Conservation (phyloP, 306 rosid species). For the Lathyrus sativus region DNA sequence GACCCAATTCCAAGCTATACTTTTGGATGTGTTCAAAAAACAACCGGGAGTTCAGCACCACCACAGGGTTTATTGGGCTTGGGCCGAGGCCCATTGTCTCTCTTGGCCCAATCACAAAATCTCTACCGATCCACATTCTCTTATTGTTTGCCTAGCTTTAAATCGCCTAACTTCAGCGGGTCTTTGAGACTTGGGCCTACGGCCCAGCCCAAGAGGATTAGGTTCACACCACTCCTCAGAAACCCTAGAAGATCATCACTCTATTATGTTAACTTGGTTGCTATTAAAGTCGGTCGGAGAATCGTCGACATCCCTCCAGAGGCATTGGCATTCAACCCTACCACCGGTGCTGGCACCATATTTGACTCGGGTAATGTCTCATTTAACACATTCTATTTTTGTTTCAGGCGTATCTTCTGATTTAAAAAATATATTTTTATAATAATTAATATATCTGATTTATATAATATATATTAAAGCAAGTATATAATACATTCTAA, state of each 20-base stretch:
- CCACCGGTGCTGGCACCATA: slow-evolving; percentile 85
- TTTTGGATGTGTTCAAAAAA: slow-evolving; percentile 74
- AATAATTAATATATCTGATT: no score
- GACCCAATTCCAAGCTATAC: slow-evolving; percentile 67
- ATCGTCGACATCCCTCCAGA: slow-evolving; percentile 75
- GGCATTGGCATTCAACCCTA: slow-evolving; percentile 76
- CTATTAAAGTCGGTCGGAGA: slow-evolving; percentile 71
- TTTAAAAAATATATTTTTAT: no score
- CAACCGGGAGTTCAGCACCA: slow-evolving; percentile 70
- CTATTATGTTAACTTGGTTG: slow-evolving; percentile 70
- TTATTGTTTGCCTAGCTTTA: slow-evolving; percentile 88
- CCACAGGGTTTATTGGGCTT: slow-evolving; percentile 85
- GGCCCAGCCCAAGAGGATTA: slow-evolving; percentile 78
- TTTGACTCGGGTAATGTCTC: slow-evolving; percentile 74
- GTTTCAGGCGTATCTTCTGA: no score
- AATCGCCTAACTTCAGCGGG: slow-evolving; percentile 70
- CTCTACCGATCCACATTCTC: slow-evolving; percentile 88
- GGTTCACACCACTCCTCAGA: slow-evolving; percentile 77
- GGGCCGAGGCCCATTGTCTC: slow-evolving; percentile 90
- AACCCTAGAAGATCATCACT: slow-evolving; percentile 89
- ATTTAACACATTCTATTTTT: background rate
- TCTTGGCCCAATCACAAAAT: slow-evolving; percentile 69
- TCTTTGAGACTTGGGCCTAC: slow-evolving; percentile 85
- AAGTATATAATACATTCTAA: background rate
- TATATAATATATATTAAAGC: no score